Evolutionary conservation across 129 eudicot genomes (phyloP).

Genomic region (Flaveria ramosissima): DNA sequence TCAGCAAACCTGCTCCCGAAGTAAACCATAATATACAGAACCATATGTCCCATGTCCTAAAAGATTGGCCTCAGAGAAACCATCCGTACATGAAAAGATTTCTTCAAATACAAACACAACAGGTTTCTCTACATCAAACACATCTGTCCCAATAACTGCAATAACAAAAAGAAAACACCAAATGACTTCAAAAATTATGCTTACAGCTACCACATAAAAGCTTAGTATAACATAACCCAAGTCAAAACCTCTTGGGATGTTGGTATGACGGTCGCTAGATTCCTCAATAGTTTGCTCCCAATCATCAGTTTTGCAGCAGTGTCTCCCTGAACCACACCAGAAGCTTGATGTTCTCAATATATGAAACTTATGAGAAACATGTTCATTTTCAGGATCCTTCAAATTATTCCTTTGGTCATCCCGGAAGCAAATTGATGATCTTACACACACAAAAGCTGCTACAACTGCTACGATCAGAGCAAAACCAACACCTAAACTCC

Average conservation of each 20-base stretch:
- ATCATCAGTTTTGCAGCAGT: constrained; percentile 64
- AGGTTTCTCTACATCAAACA: constrained; percentile 91
- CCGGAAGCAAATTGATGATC: constrained; percentile 55
- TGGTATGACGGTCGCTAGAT: constrained; percentile 67
- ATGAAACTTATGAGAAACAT: constrained; percentile 65
- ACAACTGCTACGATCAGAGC: constrained; percentile 45
- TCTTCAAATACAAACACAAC: constrained; percentile 72
- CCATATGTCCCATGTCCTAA: constrained; percentile 96
- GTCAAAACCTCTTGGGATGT: constrained; percentile 72
- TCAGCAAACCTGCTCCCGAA: constrained; percentile 68
- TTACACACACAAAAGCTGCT: constrained; percentile 44
- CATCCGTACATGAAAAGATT: constrained; percentile 31
- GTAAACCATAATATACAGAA: constrained; percentile 86
- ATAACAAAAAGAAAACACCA: constrained; percentile 16
- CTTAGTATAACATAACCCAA: constrained; percentile 8
- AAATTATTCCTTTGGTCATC: constrained; percentile 35
- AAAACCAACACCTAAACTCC: constrained; percentile 61
- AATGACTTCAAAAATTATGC: neutral
- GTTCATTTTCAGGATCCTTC: constrained; percentile 55
- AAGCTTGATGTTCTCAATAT: constrained; percentile 71
- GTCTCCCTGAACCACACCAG: constrained; percentile 92
- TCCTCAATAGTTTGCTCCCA: constrained; percentile 57
- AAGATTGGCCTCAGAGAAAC: constrained; percentile 59
- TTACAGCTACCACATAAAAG: neutral
- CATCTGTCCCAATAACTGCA: constrained; percentile 78